These are phyloP conservation scores for Tephrocybe sp. DNA, from an alignment of 768 basidiomycete species.

Conservation along the genomic window DNA sequence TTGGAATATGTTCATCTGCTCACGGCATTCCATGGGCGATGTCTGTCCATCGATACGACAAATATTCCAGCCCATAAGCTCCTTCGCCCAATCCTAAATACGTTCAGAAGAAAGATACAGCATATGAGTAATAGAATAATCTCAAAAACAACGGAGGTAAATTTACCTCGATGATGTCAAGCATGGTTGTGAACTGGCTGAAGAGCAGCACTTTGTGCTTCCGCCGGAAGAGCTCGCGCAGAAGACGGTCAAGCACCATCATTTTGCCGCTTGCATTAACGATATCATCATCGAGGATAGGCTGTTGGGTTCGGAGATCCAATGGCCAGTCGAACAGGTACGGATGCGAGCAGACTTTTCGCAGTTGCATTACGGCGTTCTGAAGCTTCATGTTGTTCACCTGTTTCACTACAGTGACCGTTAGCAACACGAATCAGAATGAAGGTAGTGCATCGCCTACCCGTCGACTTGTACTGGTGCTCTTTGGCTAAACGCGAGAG, in stretches of 20 bases:
- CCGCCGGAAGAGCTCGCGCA: slow-evolving; percentile 76
- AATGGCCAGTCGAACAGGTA: slow-evolving; percentile 86
- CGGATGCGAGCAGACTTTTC: slow-evolving; percentile 95
- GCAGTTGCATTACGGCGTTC: slow-evolving; percentile 95
- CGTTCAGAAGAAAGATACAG: not conserved
- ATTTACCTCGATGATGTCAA: slow-evolving; percentile 88
- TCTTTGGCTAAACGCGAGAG: slow-evolving; percentile 57
- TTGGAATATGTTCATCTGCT: slow-evolving; percentile 87
- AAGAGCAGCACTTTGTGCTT: slow-evolving; percentile 86
- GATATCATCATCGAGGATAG: slow-evolving; percentile 74
- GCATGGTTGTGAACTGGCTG: slow-evolving; percentile 95
- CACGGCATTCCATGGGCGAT: slow-evolving; percentile 74
- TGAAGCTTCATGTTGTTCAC: slow-evolving; percentile 94
- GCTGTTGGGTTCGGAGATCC: slow-evolving; percentile 59
- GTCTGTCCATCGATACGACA: slow-evolving; percentile 94
- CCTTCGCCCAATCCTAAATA: slow-evolving; percentile 81
- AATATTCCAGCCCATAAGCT: slow-evolving; percentile 78
- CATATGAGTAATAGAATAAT: not conserved
- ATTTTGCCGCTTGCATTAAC: slow-evolving; percentile 93
- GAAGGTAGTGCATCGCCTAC: no score
- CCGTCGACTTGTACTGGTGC: slow-evolving; percentile 55
- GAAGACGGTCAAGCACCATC: slow-evolving; percentile 89
- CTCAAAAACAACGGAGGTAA: not conserved
- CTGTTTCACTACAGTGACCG: slow-evolving; percentile 56
- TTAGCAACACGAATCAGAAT: not conserved